Evolutionary conservation across 306 rosid genomes (phyloP), one percentile per base, ranked within the genome.

Genomic region (Trichosanthes truncata): DNA sequence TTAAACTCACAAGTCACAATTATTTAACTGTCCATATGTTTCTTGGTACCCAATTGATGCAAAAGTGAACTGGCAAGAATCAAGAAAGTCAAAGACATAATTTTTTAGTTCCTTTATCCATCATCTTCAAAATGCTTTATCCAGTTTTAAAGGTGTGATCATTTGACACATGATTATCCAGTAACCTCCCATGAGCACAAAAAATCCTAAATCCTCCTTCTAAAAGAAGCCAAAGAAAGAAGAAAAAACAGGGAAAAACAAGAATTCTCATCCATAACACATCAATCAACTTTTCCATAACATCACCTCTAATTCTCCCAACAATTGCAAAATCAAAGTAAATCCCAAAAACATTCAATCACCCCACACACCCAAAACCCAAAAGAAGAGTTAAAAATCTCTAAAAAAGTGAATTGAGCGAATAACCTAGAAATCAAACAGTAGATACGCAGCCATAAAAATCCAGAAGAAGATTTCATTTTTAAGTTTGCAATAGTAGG

Each of bases 351-450:
- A 62, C n/a, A 49, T 29, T 31, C 55, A 13, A 69, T 69, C 17
- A 21, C 15, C 48, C 74, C 48, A 38, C 51, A 67, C 33, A 33
- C 31, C 53, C 52, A 11, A 23, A 68, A n/a, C 31, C 33, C n/a
- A 31, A 74, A 74, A 31, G 7, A 29, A 49, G 61, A 12, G 29
- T 1, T 14, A 74, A n/a, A 9, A 49, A 3, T 2, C 41, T 8
- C 17, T 1, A 5, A 31, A 51, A 51, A 31, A 7, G 43, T 43
- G 77, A 73, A 73, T 73, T 46, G 77, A 13, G 59, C 6, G 41
- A 73, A 73, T 73, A 46, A 43, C 77, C 62, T 74, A 51, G 62
- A 74, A 74, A 51, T 51, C 31, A 17, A 74, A 74, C 17, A 10
- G 29, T 6, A 51, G 78, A 73, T 49, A 74, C 4, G 3, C 10